A percentile compares a stretch with the other conserved stretches of the same genome.
These are phyloP conservation scores for Penicillium simplicissimum DNA, from an alignment of 495 filamentous ascomycete species.

Conservation along the genomic window DNA sequence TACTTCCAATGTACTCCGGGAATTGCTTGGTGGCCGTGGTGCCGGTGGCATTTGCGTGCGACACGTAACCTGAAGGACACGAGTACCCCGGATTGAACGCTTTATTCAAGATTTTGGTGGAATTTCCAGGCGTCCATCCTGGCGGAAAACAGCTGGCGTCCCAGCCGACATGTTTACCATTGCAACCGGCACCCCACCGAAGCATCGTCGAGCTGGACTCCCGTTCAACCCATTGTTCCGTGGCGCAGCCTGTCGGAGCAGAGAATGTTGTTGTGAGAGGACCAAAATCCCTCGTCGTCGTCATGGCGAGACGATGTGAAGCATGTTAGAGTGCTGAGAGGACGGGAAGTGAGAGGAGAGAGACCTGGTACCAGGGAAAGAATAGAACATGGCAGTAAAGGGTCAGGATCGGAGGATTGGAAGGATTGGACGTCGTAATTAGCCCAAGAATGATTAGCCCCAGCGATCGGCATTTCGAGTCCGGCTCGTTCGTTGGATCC, in stretches of 20 bases:
- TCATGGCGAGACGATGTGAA: not conserved
- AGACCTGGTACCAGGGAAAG: not conserved
- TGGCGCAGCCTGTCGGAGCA: constrained; percentile 3
- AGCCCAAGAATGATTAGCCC: not conserved
- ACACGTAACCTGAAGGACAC: constrained; percentile 10
- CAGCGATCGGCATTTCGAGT: not conserved
- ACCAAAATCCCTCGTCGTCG: constrained; percentile 12
- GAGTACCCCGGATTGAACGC: constrained; percentile 10
- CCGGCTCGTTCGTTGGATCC: not conserved
- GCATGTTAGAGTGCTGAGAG: not conserved
- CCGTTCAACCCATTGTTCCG: constrained; percentile 14
- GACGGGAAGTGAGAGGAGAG: not conserved
- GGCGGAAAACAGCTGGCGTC: constrained; percentile 11
- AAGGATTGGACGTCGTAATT: not conserved
- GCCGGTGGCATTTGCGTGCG: not conserved
- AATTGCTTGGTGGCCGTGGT: not conserved
- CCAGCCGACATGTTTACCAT: constrained; percentile 3
- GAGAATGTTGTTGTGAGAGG: constrained; percentile 14
- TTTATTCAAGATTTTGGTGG: constrained; percentile 9
- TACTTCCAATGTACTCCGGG: constrained; percentile 1
- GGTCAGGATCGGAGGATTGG: not conserved
- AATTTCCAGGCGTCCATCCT: constrained; percentile 9
- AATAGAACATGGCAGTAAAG: not conserved
- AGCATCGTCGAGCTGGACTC: constrained; percentile 1
- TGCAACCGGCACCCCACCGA: constrained; percentile 13